Evolutionary conservation across 768 basidiomycete genomes (phyloP).

Genomic region (Roridomyces roridus): DNA sequence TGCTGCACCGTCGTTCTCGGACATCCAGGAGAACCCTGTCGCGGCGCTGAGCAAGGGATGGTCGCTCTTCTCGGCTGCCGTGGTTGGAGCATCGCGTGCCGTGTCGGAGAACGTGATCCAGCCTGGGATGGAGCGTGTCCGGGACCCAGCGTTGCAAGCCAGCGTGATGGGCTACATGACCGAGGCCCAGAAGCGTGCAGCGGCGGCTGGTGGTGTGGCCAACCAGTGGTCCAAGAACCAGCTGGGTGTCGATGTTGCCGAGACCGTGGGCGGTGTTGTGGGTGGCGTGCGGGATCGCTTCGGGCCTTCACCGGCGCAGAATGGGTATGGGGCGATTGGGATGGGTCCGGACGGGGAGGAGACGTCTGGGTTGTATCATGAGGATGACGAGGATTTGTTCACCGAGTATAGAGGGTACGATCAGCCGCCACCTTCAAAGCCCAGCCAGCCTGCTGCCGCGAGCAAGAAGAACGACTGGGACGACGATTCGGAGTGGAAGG

Average conservation of each 20-base stretch:
- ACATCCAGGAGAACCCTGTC: constrained; percentile 87
- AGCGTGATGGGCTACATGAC: constrained; percentile 75
- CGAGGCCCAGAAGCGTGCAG: constrained; percentile 71
- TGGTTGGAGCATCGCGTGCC: constrained; percentile 77
- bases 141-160: constrained; percentile 81
- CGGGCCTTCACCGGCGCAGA: constrained; percentile 58
- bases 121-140: constrained; percentile 82
- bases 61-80: constrained; percentile 91
- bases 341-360: constrained; percentile 54
- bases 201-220: constrained; percentile 63
- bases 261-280: constrained; percentile 74
- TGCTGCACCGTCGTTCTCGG: constrained; percentile 76
- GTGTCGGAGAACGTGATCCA: constrained; percentile 91
- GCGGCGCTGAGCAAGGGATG: constrained; percentile 92
- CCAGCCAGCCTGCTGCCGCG: constrained; percentile 23
- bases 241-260: constrained; percentile 87
- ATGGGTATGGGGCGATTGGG: constrained; percentile 57
- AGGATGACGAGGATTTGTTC: constrained; percentile 76
- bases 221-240: constrained; percentile 81
- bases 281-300: constrained; percentile 65
- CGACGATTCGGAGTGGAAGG: constrained; percentile 72
- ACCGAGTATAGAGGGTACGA: constrained; percentile 46
- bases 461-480: constrained; percentile 67
- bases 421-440: constrained; percentile 17
- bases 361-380: constrained; percentile 64